Evolutionary conservation across 176 grass and related monocot genomes (phyloP).

Genomic region (Juncus effusus): DNA sequence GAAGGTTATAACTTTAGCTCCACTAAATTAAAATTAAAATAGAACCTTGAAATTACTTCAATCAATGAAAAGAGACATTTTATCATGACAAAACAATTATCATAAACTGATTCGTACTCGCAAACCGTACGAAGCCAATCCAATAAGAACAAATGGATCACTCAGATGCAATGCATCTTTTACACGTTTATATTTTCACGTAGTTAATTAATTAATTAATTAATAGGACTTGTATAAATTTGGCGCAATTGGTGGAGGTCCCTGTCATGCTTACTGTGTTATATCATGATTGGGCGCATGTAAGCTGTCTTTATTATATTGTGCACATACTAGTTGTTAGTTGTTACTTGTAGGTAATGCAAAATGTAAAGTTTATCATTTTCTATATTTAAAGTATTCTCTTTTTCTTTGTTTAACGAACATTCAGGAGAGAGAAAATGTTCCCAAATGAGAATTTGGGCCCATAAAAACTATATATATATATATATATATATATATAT

Average conservation of each 20-base stretch:
- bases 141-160: not conserved
- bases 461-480: too few species aligned
- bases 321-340: conserved; percentile 13
- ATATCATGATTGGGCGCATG: conserved; percentile 28
- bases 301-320: conserved; percentile 14
- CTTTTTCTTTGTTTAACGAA: too few species aligned
- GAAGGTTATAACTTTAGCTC: too few species aligned
- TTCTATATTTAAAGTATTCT: not conserved
- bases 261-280: conserved; percentile 28
- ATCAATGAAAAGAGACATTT: too few species aligned
- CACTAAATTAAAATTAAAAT: too few species aligned
- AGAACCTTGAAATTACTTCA: too few species aligned
- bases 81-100: too few species aligned
- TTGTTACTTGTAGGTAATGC: conserved; percentile 33
- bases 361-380: conserved; percentile 22
- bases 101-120: too few species aligned
- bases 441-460: too few species aligned
- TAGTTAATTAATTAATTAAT: not conserved
- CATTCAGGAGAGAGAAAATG: too few species aligned
- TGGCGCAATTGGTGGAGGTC: conserved; percentile 33
- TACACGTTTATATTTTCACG: not conserved
- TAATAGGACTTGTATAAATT: not conserved
- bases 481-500: too few species aligned
- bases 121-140: not conserved
- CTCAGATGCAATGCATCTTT: conserved; percentile 3